A percentile compares a stretch with the other conserved stretches of the same genome.
phyloP scores from a whole-genome alignment of 2,329 filamentous ascomycete species.

The Escovopsis sp. region DNA sequence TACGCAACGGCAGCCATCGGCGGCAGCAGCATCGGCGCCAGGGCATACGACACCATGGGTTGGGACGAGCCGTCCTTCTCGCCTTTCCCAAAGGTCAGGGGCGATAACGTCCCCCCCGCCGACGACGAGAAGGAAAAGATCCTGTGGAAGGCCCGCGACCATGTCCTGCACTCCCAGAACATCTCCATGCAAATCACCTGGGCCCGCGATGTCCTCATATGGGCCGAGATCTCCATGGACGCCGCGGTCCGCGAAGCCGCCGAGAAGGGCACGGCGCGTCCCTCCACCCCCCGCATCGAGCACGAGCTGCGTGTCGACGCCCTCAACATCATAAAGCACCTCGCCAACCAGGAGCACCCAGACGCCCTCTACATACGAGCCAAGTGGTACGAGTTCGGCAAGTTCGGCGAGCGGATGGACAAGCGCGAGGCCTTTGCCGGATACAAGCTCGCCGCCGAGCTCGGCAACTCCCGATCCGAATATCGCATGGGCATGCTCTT shows the following conservation, averaged over 20 bases:
- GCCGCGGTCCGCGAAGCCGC: constrained; percentile 51
- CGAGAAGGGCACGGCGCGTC: constrained; percentile 31
- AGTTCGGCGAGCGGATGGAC: constrained; percentile 79
- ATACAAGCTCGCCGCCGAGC: constrained; percentile 73
- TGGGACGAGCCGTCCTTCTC: constrained; percentile 64
- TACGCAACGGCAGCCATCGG: too few relatives aligned
- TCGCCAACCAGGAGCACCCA: constrained; percentile 82
- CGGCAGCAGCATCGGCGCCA: constrained; percentile 17
- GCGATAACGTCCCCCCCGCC: constrained; percentile 79
- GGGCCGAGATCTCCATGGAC: constrained; percentile 71
- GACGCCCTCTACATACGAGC: constrained; percentile 87
- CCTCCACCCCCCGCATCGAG: constrained; percentile 71
- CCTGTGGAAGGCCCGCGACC: constrained; percentile 66
- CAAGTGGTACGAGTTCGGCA: constrained; percentile 97
- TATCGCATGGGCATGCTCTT: constrained; percentile 98
- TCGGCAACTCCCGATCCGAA: constrained; percentile 75
- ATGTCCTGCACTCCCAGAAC: constrained; percentile 84
- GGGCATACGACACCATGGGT: constrained; percentile 22
- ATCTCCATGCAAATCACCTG: constrained; percentile 93
- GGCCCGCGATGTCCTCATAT: constrained; percentile 83
- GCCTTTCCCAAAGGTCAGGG: constrained; percentile 74
- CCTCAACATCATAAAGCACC: constrained; percentile 78
- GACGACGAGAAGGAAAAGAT: constrained; percentile 90
- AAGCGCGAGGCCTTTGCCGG: constrained; percentile 86
- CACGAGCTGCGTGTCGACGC: constrained; percentile 80